These are phyloP conservation scores for Boletus pseudo-olivaceus DNA, from an alignment of 768 basidiomycete species.

Conservation along the genomic window DNA sequence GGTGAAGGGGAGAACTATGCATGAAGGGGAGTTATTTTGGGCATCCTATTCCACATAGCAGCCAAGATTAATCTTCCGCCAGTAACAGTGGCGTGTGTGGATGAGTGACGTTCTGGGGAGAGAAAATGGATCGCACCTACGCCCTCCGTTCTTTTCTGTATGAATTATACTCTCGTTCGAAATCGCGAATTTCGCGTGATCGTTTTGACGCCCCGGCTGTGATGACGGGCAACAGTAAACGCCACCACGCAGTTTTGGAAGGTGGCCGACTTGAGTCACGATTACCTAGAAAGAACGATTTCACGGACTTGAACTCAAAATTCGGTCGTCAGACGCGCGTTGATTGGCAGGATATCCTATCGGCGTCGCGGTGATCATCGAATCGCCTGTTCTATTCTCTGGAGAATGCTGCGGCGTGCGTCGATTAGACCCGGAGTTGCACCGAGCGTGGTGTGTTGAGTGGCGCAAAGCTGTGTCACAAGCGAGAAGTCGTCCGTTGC, in stretches of 20 bases:
- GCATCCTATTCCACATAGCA: neutral
- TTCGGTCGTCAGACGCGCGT: neutral
- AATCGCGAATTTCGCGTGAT: neutral
- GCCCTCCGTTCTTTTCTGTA: neutral
- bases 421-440: constrained; percentile 8
- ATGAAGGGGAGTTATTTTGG: neutral
- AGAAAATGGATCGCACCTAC: neutral
- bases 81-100: no score
- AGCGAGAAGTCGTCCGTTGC: neutral
- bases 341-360: constrained; percentile 9
- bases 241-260: constrained; percentile 1
- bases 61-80: neutral
- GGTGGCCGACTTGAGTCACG: neutral
- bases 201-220: neutral
- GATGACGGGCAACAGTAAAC: neutral
- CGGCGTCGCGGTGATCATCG: constrained; percentile 7
- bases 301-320: neutral
- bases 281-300: neutral
- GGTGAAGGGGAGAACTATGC: neutral
- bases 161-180: neutral
- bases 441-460: neutral
- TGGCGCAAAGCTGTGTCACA: constrained; percentile 5
- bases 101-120: neutral
- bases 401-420: neutral
- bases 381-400: neutral